phyloP scores from a whole-genome alignment of 768 basidiomycete genomes.

The Rhodotorula graminis region DNA sequence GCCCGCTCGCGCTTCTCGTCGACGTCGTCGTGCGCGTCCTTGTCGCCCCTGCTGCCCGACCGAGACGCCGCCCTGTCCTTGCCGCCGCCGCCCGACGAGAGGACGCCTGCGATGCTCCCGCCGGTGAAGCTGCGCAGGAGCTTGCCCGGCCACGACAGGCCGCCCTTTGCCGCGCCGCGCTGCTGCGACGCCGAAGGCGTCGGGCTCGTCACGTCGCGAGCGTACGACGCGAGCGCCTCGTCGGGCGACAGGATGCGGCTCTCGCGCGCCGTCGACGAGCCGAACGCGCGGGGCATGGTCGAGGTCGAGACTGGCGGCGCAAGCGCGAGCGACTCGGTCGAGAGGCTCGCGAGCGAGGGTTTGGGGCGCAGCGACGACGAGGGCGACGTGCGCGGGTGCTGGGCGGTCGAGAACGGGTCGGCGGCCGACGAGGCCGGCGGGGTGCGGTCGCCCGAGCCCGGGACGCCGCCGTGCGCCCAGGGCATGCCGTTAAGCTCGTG shows the following conservation, averaged over 20 bases:
- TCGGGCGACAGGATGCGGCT: slow-evolving; percentile 23
- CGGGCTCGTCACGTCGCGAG: slow-evolving; percentile 15
- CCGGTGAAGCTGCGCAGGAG: slow-evolving; percentile 15
- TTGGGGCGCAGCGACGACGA: not conserved
- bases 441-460: not conserved
- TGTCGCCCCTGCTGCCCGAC: no score
- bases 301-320: no score
- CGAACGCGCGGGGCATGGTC: slow-evolving; percentile 4
- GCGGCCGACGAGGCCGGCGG: not conserved
- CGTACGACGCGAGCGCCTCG: slow-evolving; percentile 33
- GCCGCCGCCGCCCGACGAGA: not conserved
- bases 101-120: not conserved
- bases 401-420: not conserved
- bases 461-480: slow-evolving; percentile 3
- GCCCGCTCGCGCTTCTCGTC: not conserved
- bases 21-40: not conserved
- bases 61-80: no score
- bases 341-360: slow-evolving; percentile 5
- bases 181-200: not conserved
- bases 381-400: not conserved
- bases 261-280: not conserved
- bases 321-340: not conserved
- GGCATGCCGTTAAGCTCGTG: slow-evolving; percentile 16
- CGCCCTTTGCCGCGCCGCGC: not conserved
- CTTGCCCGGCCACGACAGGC: not conserved